Evolutionary conservation across 176 grass and related monocot genomes (phyloP).

Genomic region (Carex myosuroides): DNA sequence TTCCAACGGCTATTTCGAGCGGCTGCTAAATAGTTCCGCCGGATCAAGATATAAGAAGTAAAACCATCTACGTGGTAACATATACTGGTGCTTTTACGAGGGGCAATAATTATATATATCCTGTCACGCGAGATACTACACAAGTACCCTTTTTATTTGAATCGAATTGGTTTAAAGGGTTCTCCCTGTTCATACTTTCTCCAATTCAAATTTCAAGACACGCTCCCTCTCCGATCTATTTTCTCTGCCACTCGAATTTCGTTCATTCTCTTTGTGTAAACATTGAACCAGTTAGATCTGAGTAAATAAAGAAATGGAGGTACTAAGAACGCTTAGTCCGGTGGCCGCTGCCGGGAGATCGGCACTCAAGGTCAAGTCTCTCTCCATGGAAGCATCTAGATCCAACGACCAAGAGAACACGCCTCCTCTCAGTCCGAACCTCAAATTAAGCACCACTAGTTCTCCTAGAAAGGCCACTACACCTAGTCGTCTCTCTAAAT

Average conservation of each 20-base stretch:
- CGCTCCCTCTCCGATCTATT: neutral
- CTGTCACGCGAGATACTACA: neutral
- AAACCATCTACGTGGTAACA: neutral
- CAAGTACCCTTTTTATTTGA: constrained; percentile 7
- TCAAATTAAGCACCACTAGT: neutral
- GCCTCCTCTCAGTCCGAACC: constrained; percentile 23
- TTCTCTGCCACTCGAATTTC: neutral
- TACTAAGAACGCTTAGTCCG: constrained; percentile 12
- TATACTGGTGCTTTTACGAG: neutral
- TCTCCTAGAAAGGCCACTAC: neutral
- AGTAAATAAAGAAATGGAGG: constrained; percentile 7
- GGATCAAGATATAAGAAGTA: neutral
- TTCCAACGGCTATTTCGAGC: constrained; percentile 10
- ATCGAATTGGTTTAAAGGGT: neutral
- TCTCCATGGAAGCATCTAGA: neutral
- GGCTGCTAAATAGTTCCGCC: neutral
- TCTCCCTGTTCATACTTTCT: neutral
- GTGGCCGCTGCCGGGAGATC: neutral
- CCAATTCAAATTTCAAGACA: constrained; percentile 4
- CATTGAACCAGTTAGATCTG: neutral
- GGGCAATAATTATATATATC: neutral
- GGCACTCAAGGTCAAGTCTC: neutral
- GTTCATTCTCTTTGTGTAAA: neutral
- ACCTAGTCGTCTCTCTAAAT: neutral
- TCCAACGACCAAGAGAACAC: constrained; percentile 26